phyloP scores from a whole-genome alignment of 192 early-diverging fungal genomes.

The Podila clonocystis region DNA sequence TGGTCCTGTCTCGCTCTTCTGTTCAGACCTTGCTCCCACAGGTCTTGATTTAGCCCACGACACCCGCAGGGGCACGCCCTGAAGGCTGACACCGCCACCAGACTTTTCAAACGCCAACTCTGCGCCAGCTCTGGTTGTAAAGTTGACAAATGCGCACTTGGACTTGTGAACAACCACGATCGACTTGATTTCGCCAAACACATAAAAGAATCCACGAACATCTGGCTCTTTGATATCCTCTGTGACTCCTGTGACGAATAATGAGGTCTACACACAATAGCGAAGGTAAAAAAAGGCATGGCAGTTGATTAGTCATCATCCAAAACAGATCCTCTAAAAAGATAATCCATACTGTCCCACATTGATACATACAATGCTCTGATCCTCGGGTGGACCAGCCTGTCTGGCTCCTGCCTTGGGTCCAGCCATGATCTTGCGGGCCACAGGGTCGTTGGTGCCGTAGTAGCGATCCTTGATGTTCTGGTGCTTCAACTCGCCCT shows the following conservation, averaged over 20 bases:
- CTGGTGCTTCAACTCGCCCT: constrained; percentile 87
- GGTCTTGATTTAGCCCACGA: constrained; percentile 87
- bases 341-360: no score
- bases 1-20: constrained; percentile 29
- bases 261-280: constrained; percentile 63
- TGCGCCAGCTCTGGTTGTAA: constrained; percentile 78
- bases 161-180: constrained; percentile 82
- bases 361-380: constrained; percentile 71
- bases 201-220: constrained; percentile 77
- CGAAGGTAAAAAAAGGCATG: neutral
- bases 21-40: constrained; percentile 72
- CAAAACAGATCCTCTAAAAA: no score
- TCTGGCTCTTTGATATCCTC: constrained; percentile 74
- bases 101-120: constrained; percentile 84
- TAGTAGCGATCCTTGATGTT: constrained; percentile 97
- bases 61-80: constrained; percentile 75
- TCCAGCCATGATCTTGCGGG: constrained; percentile 78
- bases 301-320: neutral
- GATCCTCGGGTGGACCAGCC: constrained; percentile 79
- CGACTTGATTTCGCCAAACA: constrained; percentile 91
- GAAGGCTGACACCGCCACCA: constrained; percentile 76
- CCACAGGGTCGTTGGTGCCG: constrained; percentile 95
- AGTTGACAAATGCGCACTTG: constrained; percentile 94
- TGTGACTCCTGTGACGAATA: constrained; percentile 90
- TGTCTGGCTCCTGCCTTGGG: constrained; percentile 61